phyloP scores from a whole-genome alignment of 148 eudicot genomes.

The Salicornia ramosissima region DNA sequence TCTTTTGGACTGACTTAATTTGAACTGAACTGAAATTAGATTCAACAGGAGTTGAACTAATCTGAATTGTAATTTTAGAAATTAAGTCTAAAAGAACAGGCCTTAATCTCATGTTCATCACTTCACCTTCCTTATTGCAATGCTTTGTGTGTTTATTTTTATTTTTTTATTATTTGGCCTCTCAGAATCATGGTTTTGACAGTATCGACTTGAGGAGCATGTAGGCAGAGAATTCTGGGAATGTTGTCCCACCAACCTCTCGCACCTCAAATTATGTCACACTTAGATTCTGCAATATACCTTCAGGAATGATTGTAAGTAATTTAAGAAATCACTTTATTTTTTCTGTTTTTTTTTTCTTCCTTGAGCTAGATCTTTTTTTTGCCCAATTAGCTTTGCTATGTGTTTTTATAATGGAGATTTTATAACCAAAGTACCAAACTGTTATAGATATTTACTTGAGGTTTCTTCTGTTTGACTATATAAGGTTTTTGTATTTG shows the following conservation, averaged over 20 bases:
- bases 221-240: conserved; percentile 56
- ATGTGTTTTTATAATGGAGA: background rate
- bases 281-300: conserved; percentile 53
- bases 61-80: no score
- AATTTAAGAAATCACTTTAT: background rate
- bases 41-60: no score
- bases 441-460: background rate
- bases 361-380: background rate
- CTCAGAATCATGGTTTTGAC: conserved; percentile 85
- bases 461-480: no score
- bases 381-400: background rate
- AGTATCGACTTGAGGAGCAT: no score
- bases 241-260: conserved; percentile 70
- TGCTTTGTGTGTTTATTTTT: conserved; percentile 34
- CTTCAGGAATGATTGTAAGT: conserved; percentile 52
- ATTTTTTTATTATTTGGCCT: conserved; percentile 38
- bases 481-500: no score
- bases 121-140: conserved; percentile 33
- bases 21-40: no score
- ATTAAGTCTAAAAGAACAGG: no score
- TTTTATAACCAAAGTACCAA: no score
- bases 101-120: no score
- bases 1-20: no score
- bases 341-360: conserved; percentile 1
- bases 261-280: conserved; percentile 76